phyloP scores from a whole-genome alignment of 768 basidiomycete genomes.

The Russula dissimulans region DNA sequence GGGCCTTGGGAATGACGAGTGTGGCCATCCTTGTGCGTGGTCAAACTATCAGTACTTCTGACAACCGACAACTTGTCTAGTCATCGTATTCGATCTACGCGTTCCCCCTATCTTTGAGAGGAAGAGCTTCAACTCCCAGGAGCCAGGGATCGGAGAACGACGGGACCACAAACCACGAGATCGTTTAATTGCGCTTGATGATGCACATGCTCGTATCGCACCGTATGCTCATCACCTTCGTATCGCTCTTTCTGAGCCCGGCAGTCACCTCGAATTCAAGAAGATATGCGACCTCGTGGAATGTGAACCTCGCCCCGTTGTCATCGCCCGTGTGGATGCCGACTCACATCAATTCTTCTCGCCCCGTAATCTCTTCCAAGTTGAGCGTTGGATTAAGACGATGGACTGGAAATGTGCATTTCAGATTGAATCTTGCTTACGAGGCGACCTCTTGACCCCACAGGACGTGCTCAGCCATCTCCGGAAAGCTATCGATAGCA shows the following conservation, averaged over 20 bases:
- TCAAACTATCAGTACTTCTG: not conserved
- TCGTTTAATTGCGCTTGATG: slow-evolving; percentile 48
- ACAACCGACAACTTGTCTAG: not conserved
- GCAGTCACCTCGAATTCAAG: slow-evolving; percentile 38
- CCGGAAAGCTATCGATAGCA: slow-evolving; percentile 33
- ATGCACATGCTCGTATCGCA: slow-evolving; percentile 48
- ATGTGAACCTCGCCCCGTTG: slow-evolving; percentile 26
- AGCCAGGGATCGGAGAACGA: slow-evolving; percentile 22
- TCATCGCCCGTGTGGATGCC: slow-evolving; percentile 37
- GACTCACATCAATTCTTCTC: slow-evolving; percentile 9
- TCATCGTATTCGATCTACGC: slow-evolving; percentile 13
- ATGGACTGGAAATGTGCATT: slow-evolving; percentile 63
- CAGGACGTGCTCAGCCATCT: slow-evolving; percentile 41
- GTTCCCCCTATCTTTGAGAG: slow-evolving; percentile 60
- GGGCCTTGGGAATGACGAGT: slow-evolving; percentile 1
- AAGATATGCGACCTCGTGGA: slow-evolving; percentile 46
- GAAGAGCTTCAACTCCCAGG: slow-evolving; percentile 34
- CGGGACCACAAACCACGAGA: slow-evolving; percentile 39
- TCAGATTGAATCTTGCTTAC: slow-evolving; percentile 64
- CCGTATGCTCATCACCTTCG: slow-evolving; percentile 70
- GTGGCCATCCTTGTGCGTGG: not conserved
- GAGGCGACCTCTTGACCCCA: slow-evolving; percentile 52
- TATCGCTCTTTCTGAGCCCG: slow-evolving; percentile 33
- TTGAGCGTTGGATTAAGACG: slow-evolving; percentile 29
- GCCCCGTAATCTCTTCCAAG: not conserved